Evolutionary conservation across 176 grass and related monocot genomes (phyloP), one percentile per base, ranked within the genome.

Genomic region (Oryza brachyantha): DNA sequence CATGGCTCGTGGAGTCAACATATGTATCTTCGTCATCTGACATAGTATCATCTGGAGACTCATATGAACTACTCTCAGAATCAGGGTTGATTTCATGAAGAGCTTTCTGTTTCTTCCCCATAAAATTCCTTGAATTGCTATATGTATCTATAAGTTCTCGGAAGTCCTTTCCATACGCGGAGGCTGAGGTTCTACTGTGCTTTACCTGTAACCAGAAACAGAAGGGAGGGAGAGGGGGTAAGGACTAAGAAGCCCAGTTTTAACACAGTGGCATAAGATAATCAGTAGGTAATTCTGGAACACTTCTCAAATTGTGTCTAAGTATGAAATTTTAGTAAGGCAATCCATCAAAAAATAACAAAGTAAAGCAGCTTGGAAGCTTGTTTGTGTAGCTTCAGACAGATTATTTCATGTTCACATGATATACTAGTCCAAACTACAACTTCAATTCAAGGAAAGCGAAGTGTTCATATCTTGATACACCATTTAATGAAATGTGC

Each of bases 131-230:
- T 79, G 89, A 86, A 12, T 35, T 25, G 1, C 66, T 88, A 70
- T 94, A 94, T 80, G 72, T 70, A 43, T 29, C 41, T 94, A 97
- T 86, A 55, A 97, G 60, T 79, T 97, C 76, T 45, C 70, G 34
- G 63, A 97, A 97, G 67, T 97, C 94, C 57, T 84, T 84, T 27
- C 64, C 24, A 79, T 97, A 97, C 57, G 91, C 94, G 29, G 83
- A 87, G 17, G 68, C 75, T 42, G 83, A 88, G 41, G 94, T 94
- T 69, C 64, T 89, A 66, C 94, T 97, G 66, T 97, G 85, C 80
- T 90, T 90, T 86, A 94, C 91, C 94, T 97, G 72, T 78, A 85
- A 75, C 82, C 72, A 82, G 24, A 69, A 81, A 64, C 72, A 52
- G 5, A 3, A 1, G 48, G 4, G 43, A 16, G 13, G 4, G 12